Percentiles rank a stretch among this genome's conserved stretches.
These are phyloP conservation scores for Saccharomycopsis sp. DNA, from an alignment of 805 yeast genomes.

Conservation along the genomic window DNA sequence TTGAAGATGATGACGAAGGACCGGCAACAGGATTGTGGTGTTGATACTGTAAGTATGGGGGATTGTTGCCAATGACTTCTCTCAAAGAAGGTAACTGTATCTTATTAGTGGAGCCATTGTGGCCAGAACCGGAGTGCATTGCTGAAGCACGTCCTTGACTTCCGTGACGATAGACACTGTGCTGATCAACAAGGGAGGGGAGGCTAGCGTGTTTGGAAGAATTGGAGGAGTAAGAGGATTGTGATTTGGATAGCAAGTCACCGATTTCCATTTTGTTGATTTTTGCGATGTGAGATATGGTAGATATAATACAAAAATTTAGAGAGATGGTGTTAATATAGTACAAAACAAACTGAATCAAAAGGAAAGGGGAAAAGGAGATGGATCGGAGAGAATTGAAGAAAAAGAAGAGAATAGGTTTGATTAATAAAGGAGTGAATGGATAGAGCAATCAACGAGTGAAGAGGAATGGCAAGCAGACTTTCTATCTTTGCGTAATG, in stretches of 20 bases:
- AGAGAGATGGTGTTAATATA: not conserved
- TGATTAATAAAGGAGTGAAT: not conserved
- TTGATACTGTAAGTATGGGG: not conserved
- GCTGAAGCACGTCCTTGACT: not conserved
- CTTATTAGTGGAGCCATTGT: not conserved
- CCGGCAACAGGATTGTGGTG: not conserved
- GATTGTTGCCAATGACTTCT: not conserved
- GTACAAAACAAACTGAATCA: not conserved
- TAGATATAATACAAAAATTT: not conserved
- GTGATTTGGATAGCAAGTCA: not conserved
- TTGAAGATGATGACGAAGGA: not conserved
- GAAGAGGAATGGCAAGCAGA: not conserved
- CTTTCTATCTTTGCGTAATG: not conserved
- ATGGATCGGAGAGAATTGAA: not conserved
- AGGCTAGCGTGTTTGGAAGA: not conserved
- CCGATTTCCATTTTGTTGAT: slow-evolving; percentile 2
- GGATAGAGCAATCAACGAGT: not conserved
- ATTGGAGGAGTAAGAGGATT: not conserved
- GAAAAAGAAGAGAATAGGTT: not conserved
- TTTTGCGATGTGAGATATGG: no score
- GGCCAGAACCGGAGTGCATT: not conserved
- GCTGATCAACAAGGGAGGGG: not conserved
- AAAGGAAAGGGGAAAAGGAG: not conserved
- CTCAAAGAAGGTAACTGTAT: not conserved
- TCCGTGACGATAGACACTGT: not conserved